Base-by-base conservation (phyloP, 805 yeast species). In the Candida xiaguanensis region DNA sequence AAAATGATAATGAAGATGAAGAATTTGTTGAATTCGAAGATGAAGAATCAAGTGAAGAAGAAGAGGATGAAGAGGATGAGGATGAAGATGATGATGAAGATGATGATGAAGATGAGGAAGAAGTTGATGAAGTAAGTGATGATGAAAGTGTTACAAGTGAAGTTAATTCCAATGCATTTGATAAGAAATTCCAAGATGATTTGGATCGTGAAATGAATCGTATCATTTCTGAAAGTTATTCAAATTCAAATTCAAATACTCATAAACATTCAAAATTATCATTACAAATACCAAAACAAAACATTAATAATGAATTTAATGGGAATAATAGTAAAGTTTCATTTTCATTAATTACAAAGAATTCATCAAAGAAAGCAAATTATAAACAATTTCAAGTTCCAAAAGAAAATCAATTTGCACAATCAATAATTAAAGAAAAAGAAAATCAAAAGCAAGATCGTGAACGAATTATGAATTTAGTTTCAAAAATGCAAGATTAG, bases 171-270 rank as follows among this genome's bases (percentile, higher is more conserved):
- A 66, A 37, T 19, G 68, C 63, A 28, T 75, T 70, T 38, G 76
- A 75, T 40, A 56, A 52, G 23, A 67, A 67, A 43, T 68, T 77
- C 19, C 73, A 68, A 23, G 75, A 70, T 3, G 77, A 72, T 25
- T 46, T 84, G 35, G 87, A 81, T 27, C 68, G 60, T 36, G 84
- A 82, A 48, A 75, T 78, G 43, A 74, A 73, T 41, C 63, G 58
- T 37, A 56, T 82, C 51, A 63, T 80, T 43, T 50, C 61, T n/a
- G 80, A 77, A 15, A 69, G 84, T 8, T 59, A 76, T 42, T 8
- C 18, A 5, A 73, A 66, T 18, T 14, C 8, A 14, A 39, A 41
- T 14, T 55, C 63, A 58, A 34, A 59, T 56, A 28, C 59, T 50
- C 35, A 39, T 43, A 42, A 34, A 44, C 11, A 34, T 9, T 16